Base-by-base conservation (phyloP, 225 moss, liverwort and hornwort species). In the Marchantia paleacea region DNA sequence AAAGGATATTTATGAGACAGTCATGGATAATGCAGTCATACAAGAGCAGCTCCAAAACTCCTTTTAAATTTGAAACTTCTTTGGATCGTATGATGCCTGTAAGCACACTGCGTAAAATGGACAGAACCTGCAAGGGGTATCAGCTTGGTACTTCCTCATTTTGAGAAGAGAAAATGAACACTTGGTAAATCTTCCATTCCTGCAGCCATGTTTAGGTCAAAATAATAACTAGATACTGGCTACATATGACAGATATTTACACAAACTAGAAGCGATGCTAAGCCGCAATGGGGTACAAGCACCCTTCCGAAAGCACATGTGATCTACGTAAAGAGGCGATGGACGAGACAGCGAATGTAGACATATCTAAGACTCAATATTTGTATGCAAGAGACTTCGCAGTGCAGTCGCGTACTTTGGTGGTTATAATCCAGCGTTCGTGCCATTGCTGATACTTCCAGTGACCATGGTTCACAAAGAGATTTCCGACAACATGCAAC, bases 401-500 rank as follows among this genome's bases (percentile, higher is more conserved):
- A 8, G 20, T 6, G 55, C 30, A 29, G 75, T 63, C 0, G 52
- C 70, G 20, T 63, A 94, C 94, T 95, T 95, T 93, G 57, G 97
- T 91, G 65, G 95, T 93, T 72, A 99, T 99, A 77, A 93, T 93
- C 97, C 95, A 95, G 39, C 93, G 92, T 73, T 94, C 89, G 86
- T 92, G 90, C 86, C 91, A 88, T 75, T 91, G 92, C 66, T 87
- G 92, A 81, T 94, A 99, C 78, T 93, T 99, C 97, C 97, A 95
- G 79, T 99, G 92, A 65, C 95, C 93, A 89, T 95, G 97, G 84
- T 99, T 95, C 62, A 99, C 90, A 54, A 99, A 89, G 66, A 99
- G 80, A 77, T 91, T 93, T 76, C 93, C 90, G 79, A 95, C 83
- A n/a, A 94, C 84, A 55, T 91, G 90, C 72, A 89, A 88, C 66